These are phyloP conservation scores for Nyctanthes arbortristis DNA, from an alignment of 257 asterid genomes.

Conservation along the genomic window DNA sequence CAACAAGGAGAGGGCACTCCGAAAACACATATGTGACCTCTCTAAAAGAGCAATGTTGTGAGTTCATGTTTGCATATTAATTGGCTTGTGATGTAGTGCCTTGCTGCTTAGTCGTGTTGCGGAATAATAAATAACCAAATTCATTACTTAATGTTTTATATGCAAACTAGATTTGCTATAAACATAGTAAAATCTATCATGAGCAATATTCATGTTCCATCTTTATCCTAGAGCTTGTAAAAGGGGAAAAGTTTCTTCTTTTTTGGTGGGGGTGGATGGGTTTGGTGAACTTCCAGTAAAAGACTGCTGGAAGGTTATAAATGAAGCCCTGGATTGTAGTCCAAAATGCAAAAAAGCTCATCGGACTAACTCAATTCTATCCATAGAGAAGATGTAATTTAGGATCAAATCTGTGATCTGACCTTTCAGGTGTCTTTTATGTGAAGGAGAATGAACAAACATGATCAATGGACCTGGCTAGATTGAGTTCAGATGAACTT, in stretches of 20 bases:
- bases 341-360: neutral
- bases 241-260: neutral
- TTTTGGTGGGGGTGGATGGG: no score
- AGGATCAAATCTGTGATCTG: neutral
- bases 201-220: neutral
- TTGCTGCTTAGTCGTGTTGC: neutral
- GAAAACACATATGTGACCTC: constrained; percentile 22
- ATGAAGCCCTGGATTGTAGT: no score
- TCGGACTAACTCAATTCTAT: neutral
- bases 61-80: constrained; percentile 11
- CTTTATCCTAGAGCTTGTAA: neutral
- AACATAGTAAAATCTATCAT: neutral
- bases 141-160: neutral
- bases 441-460: neutral
- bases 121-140: neutral
- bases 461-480: neutral
- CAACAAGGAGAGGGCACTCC: constrained; percentile 34
- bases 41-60: constrained; percentile 1
- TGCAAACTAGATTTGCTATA: neutral
- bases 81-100: neutral
- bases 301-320: neutral
- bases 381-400: neutral
- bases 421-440: neutral
- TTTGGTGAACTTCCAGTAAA: neutral
- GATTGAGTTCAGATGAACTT: neutral